phyloP scores from a whole-genome alignment of 106 monocot species.

The Ottelia alismoides region DNA sequence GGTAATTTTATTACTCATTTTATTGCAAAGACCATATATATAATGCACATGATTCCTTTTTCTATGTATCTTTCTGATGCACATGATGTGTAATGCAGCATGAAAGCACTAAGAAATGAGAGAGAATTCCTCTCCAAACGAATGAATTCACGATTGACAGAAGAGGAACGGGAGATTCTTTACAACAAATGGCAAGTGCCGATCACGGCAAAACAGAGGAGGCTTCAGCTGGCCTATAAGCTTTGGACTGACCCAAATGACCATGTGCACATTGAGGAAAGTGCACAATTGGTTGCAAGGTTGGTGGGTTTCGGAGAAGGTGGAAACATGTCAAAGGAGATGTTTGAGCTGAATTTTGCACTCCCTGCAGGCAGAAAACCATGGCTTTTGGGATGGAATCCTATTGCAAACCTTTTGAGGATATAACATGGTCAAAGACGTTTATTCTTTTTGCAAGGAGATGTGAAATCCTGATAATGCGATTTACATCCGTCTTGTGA shows the following conservation, averaged over 20 bases:
- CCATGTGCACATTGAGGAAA: slow-evolving; percentile 57
- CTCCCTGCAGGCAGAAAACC: slow-evolving; percentile 56
- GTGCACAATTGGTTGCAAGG: slow-evolving; percentile 82
- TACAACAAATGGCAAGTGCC: slow-evolving; percentile 73
- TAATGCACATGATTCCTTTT: neutral
- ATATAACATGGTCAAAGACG: too few relatives aligned
- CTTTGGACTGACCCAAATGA: slow-evolving; percentile 81
- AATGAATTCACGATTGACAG: slow-evolving; percentile 59
- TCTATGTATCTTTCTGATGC: neutral
- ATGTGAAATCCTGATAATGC: too few relatives aligned
- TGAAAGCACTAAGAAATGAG: slow-evolving; percentile 65
- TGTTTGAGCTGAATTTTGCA: slow-evolving; percentile 85
- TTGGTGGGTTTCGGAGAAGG: slow-evolving; percentile 83
- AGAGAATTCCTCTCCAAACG: slow-evolving; percentile 76
- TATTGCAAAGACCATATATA: neutral
- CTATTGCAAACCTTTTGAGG: slow-evolving; percentile 60
- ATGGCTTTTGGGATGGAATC: slow-evolving; percentile 83
- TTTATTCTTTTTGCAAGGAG: too few relatives aligned
- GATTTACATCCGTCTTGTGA: too few relatives aligned
- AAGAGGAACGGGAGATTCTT: slow-evolving; percentile 65
- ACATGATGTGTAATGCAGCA: slow-evolving; percentile 24
- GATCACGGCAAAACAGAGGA: slow-evolving; percentile 82
- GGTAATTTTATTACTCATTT: slow-evolving; percentile 15
- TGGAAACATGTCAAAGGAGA: slow-evolving; percentile 67
- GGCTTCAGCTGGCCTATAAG: slow-evolving; percentile 71